phyloP scores from a whole-genome alignment of 306 rosid species.

The Vicia faba region DNA sequence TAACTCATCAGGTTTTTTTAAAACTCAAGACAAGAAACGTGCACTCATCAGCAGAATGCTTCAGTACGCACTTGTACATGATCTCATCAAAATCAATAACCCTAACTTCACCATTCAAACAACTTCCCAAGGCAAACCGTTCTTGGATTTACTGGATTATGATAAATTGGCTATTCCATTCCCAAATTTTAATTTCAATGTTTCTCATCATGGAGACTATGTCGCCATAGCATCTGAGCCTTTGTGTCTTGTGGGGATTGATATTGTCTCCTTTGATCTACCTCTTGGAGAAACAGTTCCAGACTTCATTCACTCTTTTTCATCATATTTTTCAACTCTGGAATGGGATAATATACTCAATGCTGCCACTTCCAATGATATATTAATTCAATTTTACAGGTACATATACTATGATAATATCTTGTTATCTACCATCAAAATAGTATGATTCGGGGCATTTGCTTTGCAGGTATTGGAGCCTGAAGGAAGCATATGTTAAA shows the following conservation, averaged over 20 bases:
- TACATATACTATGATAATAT: conserved; percentile 12
- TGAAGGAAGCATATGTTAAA: conserved; percentile 91
- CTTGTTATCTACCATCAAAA: too few relatives aligned
- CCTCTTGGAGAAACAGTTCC: conserved; percentile 61
- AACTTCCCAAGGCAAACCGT: conserved; percentile 82
- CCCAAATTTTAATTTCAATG: conserved; percentile 89
- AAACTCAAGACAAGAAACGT: conserved; percentile 69
- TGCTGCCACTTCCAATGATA: conserved; percentile 58
- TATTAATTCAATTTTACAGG: conserved; percentile 76
- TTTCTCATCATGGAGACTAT: conserved; percentile 89
- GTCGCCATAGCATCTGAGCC: conserved; percentile 95
- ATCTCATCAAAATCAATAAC: conserved; percentile 55
- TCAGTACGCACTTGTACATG: conserved; percentile 66
- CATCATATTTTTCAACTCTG: conserved; percentile 68
- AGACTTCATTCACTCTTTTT: conserved; percentile 58
- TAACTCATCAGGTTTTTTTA: not conserved
- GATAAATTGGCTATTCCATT: conserved; percentile 40
- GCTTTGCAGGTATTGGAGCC: conserved; percentile 78
- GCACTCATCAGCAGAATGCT: conserved; percentile 84
- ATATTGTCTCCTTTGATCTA: conserved; percentile 60
- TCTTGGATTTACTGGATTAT: conserved; percentile 51
- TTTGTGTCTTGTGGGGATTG: conserved; percentile 81
- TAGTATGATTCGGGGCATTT: conserved; percentile 1
- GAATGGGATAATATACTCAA: conserved; percentile 73
- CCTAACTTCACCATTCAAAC: conserved; percentile 55